Conservation (phyloP, 2,329 filamentous ascomycete species). For the Fusarium incarnatum region DNA sequence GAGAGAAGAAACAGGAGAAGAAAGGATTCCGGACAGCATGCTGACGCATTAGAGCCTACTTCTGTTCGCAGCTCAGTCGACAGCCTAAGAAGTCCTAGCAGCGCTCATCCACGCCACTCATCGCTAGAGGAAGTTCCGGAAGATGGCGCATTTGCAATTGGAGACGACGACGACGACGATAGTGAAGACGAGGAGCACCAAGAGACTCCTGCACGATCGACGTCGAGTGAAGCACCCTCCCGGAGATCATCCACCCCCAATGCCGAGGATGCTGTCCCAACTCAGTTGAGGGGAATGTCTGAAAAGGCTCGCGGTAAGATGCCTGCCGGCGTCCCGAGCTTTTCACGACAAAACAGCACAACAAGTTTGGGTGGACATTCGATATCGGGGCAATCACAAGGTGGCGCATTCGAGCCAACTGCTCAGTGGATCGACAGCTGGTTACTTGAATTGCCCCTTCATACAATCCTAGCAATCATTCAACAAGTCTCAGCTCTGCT, state of each 20-base stretch:
- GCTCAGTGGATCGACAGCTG: slow-evolving; percentile 90
- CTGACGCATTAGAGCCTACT: slow-evolving; percentile 61
- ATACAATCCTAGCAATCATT: slow-evolving; percentile 84
- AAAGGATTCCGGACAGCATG: slow-evolving; percentile 69
- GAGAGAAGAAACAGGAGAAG: slow-evolving; percentile 79
- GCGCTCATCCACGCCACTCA: slow-evolving; percentile 40
- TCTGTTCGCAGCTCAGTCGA: slow-evolving; percentile 74
- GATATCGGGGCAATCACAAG: slow-evolving; percentile 65
- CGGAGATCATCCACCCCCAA: slow-evolving; percentile 75
- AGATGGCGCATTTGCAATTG: slow-evolving; percentile 86
- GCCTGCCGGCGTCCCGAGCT: slow-evolving; percentile 83
- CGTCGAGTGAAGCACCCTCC: slow-evolving; percentile 71
- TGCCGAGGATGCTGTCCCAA: slow-evolving; percentile 81
- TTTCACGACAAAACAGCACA: slow-evolving; percentile 91
- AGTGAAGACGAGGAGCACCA: slow-evolving; percentile 62
- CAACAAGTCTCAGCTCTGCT: slow-evolving; percentile 71
- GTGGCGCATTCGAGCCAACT: slow-evolving; percentile 79
- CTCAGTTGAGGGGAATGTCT: slow-evolving; percentile 90
- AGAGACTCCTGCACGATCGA: slow-evolving; percentile 71
- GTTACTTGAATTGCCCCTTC: slow-evolving; percentile 90
- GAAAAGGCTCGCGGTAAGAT: slow-evolving; percentile 97
- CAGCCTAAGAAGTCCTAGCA: slow-evolving; percentile 71
- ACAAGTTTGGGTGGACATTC: slow-evolving; percentile 80
- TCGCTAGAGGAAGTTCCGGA: slow-evolving; percentile 60
- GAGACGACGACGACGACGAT: slow-evolving; percentile 80